A percentile compares a stretch with the other conserved stretches of the same genome.
Conservation (phyloP, 2,329 filamentous ascomycete species). For the Stenocarpella maydis region DNA sequence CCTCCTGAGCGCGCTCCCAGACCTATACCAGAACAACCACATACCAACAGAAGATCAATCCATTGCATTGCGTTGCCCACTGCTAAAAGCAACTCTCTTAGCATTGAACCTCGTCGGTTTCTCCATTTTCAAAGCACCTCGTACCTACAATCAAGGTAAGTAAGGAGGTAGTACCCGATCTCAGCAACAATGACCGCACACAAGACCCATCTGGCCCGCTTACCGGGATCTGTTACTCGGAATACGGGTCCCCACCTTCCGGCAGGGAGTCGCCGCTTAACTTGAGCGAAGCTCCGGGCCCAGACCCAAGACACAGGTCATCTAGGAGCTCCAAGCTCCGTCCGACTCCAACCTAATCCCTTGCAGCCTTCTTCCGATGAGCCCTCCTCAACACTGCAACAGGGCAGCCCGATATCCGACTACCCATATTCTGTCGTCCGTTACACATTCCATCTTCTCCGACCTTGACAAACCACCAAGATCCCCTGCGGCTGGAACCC, state of each 20-base stretch:
- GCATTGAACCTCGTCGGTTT: neutral
- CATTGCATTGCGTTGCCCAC: too few relatives aligned
- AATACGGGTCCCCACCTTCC: slow-evolving; percentile 16
- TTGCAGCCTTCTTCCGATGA: neutral
- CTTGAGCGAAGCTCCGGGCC: slow-evolving; percentile 22
- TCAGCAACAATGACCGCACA: too few relatives aligned
- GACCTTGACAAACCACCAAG: neutral
- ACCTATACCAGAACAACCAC: too few relatives aligned
- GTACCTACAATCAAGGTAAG: neutral
- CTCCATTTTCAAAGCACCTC: neutral
- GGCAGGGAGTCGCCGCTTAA: slow-evolving; percentile 7
- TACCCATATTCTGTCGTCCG: neutral
- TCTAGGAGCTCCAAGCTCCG: slow-evolving; percentile 22
- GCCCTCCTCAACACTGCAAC: neutral
- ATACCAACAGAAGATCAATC: too few relatives aligned
- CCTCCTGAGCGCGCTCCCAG: too few relatives aligned
- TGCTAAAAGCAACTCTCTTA: too few relatives aligned
- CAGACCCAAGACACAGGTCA: slow-evolving; percentile 16
- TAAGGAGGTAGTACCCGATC: too few relatives aligned
- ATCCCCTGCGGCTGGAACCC: neutral
- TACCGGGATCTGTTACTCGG: slow-evolving; percentile 16
- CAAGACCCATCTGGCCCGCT: neutral
- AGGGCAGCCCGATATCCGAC: neutral
- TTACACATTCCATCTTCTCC: neutral
- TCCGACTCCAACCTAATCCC: slow-evolving; percentile 17